Conservation (phyloP, 768 basidiomycete genomes). For the Plicaturopsis crispa region DNA sequence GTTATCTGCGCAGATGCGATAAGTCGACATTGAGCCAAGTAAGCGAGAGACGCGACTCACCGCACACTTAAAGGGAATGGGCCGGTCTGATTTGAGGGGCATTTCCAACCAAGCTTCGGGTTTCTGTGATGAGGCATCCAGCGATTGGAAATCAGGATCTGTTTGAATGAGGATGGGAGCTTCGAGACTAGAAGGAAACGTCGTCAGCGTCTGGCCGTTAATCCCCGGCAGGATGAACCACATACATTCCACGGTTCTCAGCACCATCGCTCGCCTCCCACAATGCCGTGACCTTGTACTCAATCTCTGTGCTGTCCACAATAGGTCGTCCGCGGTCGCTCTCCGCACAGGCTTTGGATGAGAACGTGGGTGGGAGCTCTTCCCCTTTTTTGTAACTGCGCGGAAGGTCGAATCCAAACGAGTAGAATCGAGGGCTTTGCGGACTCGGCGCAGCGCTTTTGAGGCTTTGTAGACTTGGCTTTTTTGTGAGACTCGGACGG, state of each 20-base stretch:
- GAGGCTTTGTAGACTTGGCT: slow-evolving; percentile 36
- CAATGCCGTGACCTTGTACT: slow-evolving; percentile 45
- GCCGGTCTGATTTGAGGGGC: slow-evolving; percentile 54
- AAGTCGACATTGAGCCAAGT: slow-evolving; percentile 1
- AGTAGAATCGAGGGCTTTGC: slow-evolving; percentile 17
- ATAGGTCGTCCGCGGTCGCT: slow-evolving; percentile 16
- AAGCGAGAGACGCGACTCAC: slow-evolving; percentile 33
- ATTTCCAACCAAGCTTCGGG: slow-evolving; percentile 62
- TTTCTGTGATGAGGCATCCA: slow-evolving; percentile 35
- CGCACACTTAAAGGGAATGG: slow-evolving; percentile 57
- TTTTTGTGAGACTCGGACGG: slow-evolving; percentile 27
- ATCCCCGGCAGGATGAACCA: slow-evolving; percentile 9
- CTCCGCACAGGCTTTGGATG: slow-evolving; percentile 24
- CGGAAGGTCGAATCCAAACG: slow-evolving; percentile 54
- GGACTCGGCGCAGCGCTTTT: slow-evolving; percentile 14
- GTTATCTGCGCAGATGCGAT: slow-evolving; percentile 40
- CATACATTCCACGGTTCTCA: slow-evolving; percentile 42
- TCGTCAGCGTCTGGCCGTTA: slow-evolving; percentile 7
- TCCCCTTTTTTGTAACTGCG: slow-evolving; percentile 39
- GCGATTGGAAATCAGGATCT: slow-evolving; percentile 50
- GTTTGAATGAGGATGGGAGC: slow-evolving; percentile 58
- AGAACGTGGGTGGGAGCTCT: slow-evolving; percentile 57
- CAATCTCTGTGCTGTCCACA: slow-evolving; percentile 33
- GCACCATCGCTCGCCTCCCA: slow-evolving; percentile 49
- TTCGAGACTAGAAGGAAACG: slow-evolving; percentile 39